phyloP scores from a whole-genome alignment of 2,329 filamentous ascomycete species.

The Cryphonectria parasitica region DNA sequence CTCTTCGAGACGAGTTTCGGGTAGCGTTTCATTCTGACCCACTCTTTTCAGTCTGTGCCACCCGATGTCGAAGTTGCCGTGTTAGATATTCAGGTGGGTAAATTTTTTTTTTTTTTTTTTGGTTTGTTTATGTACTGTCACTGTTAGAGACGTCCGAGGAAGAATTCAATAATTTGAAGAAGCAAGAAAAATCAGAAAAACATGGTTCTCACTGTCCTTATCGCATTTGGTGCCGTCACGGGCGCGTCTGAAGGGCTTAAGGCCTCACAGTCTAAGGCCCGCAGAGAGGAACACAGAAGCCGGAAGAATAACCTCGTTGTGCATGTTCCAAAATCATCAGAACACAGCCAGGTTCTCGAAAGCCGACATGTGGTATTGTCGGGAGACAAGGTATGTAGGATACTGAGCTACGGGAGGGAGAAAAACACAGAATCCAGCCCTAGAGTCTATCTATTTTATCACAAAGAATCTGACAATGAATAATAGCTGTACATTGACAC shows the following conservation, averaged over 20 bases:
- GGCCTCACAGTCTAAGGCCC: conserved; percentile 48
- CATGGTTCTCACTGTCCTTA: conserved; percentile 40
- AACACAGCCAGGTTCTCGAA: conserved; percentile 46
- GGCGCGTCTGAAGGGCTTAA: conserved; percentile 52
- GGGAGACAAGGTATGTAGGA: conserved; percentile 42
- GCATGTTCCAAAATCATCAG: conserved; percentile 50
- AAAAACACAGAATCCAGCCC: neutral
- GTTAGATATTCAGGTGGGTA: neutral
- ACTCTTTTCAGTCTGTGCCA: neutral
- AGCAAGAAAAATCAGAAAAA: neutral
- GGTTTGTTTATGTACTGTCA: neutral
- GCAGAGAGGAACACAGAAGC: conserved; percentile 50
- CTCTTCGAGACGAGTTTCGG: conserved; percentile 10
- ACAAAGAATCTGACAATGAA: conserved; percentile 25
- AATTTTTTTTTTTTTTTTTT: neutral
- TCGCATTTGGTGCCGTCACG: conserved; percentile 48
- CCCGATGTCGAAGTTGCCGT: neutral
- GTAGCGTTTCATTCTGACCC: conserved; percentile 14
- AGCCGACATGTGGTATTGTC: conserved; percentile 50
- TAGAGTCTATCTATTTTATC: neutral
- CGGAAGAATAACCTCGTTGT: conserved; percentile 52
- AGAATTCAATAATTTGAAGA: neutral
- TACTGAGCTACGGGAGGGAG: neutral
- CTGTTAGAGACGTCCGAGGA: neutral
- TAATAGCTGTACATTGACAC: conserved; percentile 52